Conservation (phyloP, 805 yeast genomes). For the Hanseniaspora guilliermondii region DNA sequence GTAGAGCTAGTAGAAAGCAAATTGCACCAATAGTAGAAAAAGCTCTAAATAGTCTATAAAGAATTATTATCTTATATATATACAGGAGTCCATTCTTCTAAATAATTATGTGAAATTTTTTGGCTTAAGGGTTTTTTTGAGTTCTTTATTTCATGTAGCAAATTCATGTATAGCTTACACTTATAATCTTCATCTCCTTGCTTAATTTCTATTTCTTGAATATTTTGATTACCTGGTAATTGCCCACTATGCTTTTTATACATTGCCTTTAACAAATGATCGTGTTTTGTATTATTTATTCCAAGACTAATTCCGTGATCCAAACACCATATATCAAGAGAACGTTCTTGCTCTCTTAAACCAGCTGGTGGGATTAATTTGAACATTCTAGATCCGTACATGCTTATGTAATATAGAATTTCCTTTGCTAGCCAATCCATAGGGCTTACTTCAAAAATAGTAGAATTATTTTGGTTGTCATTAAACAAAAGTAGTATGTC, state of each 20-base stretch:
- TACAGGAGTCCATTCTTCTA: slow-evolving; percentile 17
- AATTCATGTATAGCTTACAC: slow-evolving; percentile 15
- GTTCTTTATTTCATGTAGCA: not conserved
- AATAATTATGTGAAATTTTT: not conserved
- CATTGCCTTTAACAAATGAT: not conserved
- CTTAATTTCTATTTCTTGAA: not conserved
- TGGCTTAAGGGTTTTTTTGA: not conserved
- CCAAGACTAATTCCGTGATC: slow-evolving; percentile 8
- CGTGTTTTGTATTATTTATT: not conserved
- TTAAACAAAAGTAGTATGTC: not conserved
- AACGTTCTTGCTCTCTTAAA: no score
- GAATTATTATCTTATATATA: not conserved
- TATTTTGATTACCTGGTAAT: not conserved
- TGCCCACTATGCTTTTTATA: not conserved
- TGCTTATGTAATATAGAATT: not conserved
- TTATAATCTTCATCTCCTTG: not conserved
- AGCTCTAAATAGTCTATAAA: slow-evolving; percentile 16
- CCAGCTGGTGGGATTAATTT: not conserved
- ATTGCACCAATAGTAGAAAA: slow-evolving; percentile 50
- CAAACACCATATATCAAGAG: slow-evolving; percentile 2
- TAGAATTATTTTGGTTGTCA: not conserved
- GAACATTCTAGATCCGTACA: slow-evolving; percentile 6
- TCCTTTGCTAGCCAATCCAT: not conserved
- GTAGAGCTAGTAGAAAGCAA: slow-evolving; percentile 67
- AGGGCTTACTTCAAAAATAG: not conserved